A percentile compares a stretch with the other conserved stretches of the same genome.
phyloP scores from a whole-genome alignment of 1,284 basidiomycete genomes.

The Vanrija sp. region DNA sequence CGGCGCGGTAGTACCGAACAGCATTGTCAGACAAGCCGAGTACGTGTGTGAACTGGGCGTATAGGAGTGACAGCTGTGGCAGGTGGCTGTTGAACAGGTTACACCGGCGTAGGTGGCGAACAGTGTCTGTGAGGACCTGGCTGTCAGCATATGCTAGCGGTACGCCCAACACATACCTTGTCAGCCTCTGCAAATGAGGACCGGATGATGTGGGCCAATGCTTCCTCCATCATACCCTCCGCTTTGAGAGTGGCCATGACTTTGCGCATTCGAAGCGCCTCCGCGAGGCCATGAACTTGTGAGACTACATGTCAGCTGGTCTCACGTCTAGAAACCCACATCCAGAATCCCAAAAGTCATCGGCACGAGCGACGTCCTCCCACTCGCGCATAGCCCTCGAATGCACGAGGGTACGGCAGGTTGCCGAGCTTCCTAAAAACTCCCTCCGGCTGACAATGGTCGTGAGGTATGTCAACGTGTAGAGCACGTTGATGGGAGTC shows the following conservation, averaged over 20 bases:
- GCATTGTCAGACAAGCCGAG: conserved; percentile 26
- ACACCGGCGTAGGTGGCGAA: conserved; percentile 16
- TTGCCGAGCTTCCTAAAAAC: conserved; percentile 6
- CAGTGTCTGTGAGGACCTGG: conserved; percentile 19
- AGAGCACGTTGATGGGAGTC: conserved; percentile 37
- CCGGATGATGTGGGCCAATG: conserved; percentile 29
- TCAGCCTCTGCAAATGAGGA: conserved; percentile 23
- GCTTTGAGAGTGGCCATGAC: conserved; percentile 24
- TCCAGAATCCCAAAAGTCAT: conserved; percentile 42
- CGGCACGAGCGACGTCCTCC: conserved; percentile 19
- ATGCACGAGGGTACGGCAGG: conserved; percentile 27
- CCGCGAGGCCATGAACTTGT: conserved; percentile 19
- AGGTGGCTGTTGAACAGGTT: conserved; percentile 23
- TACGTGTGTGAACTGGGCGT: conserved; percentile 35
- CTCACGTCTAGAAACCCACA: conserved; percentile 23
- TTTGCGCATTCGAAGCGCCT: conserved; percentile 16
- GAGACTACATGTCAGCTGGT: conserved; percentile 23
- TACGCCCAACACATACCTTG: conserved; percentile 9
- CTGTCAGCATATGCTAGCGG: not conserved
- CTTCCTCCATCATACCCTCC: conserved; percentile 40
- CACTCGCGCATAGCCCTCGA: conserved; percentile 22
- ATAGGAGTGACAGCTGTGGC: conserved; percentile 34
- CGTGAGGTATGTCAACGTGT: conserved; percentile 30
- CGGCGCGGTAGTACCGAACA: conserved; percentile 31
- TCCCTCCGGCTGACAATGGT: conserved; percentile 31